These are phyloP conservation scores for Silene vulgaris DNA, from an alignment of 179 eudicot species.

Conservation along the genomic window DNA sequence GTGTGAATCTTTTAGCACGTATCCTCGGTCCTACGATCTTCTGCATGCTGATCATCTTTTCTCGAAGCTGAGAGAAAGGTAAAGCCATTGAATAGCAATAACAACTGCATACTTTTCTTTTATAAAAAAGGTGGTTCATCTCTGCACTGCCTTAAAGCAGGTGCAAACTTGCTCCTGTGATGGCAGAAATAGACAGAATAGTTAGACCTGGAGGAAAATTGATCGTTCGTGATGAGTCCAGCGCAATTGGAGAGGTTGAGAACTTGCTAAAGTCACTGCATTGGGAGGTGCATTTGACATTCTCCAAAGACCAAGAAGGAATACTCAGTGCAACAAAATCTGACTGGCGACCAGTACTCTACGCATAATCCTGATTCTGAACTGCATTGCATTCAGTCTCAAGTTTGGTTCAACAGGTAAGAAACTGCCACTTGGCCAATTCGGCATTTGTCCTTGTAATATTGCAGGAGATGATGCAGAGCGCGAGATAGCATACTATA, in stretches of 20 bases:
- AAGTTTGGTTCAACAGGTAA: background rate
- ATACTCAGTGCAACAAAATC: conserved; percentile 72
- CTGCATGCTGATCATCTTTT: conserved; percentile 82
- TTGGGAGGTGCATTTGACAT: conserved; percentile 74
- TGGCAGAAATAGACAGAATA: conserved; percentile 13
- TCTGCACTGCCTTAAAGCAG: conserved; percentile 25
- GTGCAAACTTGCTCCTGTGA: conserved; percentile 61
- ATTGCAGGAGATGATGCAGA: conserved; percentile 10
- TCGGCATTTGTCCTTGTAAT: background rate
- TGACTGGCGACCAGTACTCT: conserved; percentile 63
- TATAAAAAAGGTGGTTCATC: background rate
- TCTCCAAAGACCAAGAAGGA: conserved; percentile 65
- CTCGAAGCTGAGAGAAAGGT: conserved; percentile 61
- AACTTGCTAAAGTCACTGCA: conserved; percentile 69
- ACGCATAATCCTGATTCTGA: conserved; percentile 27
- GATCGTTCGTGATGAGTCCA: conserved; percentile 11
- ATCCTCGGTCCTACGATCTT: conserved; percentile 83
- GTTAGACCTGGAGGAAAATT: conserved; percentile 15
- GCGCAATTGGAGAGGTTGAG: conserved; percentile 54
- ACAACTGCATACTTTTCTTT: background rate
- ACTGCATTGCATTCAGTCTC: background rate
- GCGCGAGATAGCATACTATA: conserved; percentile 1
- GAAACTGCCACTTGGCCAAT: conserved; percentile 9
- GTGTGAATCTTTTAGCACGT: conserved; percentile 91
- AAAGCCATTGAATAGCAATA: conserved; percentile 1